phyloP scores from a whole-genome alignment of 306 rosid species.

The Cucumis cinereus region DNA sequence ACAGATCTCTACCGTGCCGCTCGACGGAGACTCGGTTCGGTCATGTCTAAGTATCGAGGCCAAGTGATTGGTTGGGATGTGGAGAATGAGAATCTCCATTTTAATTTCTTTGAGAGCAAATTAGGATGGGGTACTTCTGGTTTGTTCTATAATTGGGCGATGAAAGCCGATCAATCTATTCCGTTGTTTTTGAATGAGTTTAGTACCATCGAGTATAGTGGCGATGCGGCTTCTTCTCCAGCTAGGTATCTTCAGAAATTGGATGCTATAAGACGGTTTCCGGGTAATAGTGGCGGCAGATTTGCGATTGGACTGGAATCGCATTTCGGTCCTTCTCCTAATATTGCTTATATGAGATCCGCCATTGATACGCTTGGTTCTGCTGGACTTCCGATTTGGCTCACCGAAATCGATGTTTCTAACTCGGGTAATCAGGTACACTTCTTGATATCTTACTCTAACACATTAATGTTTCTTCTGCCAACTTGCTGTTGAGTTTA shows the following conservation, averaged over 20 bases:
- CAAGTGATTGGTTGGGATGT: slow-evolving; percentile 70
- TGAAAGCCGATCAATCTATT: slow-evolving; percentile 19
- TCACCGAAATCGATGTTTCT: slow-evolving; percentile 58
- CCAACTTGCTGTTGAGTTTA: not conserved
- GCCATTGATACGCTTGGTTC: slow-evolving; percentile 57
- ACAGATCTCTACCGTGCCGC: slow-evolving; percentile 17
- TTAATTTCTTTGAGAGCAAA: slow-evolving; percentile 34
- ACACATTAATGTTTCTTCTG: not conserved
- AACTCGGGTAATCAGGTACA: slow-evolving; percentile 37
- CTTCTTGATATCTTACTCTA: not conserved
- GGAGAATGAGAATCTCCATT: slow-evolving; percentile 59
- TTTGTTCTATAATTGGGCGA: slow-evolving; percentile 22
- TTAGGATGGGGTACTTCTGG: slow-evolving; percentile 27
- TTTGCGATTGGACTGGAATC: slow-evolving; percentile 59
- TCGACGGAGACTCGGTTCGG: slow-evolving; percentile 22
- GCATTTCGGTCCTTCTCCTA: slow-evolving; percentile 37
- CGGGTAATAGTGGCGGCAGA: not conserved
- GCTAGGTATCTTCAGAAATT: slow-evolving; percentile 39
- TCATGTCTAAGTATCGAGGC: slow-evolving; percentile 42
- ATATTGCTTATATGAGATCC: slow-evolving; percentile 53
- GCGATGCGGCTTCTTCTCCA: slow-evolving; percentile 28
- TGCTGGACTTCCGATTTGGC: slow-evolving; percentile 50
- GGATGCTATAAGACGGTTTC: slow-evolving; percentile 21
- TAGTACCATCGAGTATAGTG: slow-evolving; percentile 49
- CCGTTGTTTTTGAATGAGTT: slow-evolving; percentile 55